Percentiles rank a stretch among this genome's conserved stretches.
These are phyloP conservation scores for Alternaria sp. DNA, from an alignment of 2,329 filamentous ascomycete genomes.

Conservation along the genomic window DNA sequence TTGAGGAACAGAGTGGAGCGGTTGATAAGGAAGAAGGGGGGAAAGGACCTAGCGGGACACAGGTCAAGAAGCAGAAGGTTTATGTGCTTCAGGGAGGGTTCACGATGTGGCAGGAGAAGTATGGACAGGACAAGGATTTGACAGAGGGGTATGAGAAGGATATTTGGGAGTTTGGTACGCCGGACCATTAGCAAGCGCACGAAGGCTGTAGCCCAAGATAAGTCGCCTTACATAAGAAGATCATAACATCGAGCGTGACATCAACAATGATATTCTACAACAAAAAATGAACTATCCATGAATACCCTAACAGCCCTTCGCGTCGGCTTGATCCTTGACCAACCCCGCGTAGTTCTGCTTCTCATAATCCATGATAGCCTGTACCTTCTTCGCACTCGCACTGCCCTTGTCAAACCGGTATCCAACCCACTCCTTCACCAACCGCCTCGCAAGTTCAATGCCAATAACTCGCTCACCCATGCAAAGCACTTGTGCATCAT, in stretches of 20 bases:
- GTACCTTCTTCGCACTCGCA: slow-evolving; percentile 64
- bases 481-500: slow-evolving; percentile 86
- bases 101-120: slow-evolving; percentile 83
- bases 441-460: slow-evolving; percentile 75
- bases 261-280: background rate
- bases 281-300: background rate
- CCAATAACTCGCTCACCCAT: slow-evolving; percentile 86
- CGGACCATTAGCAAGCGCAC: background rate
- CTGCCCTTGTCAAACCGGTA: slow-evolving; percentile 77
- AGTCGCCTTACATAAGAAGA: background rate
- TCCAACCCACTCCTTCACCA: slow-evolving; percentile 83
- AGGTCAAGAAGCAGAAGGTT: slow-evolving; percentile 67
- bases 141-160: slow-evolving; percentile 87
- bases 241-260: background rate
- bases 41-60: slow-evolving; percentile 3
- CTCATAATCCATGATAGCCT: slow-evolving; percentile 58
- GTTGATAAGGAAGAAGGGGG: slow-evolving; percentile 22
- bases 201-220: rapidly evolving
- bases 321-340: slow-evolving; percentile 18
- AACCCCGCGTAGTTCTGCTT: slow-evolving; percentile 41
- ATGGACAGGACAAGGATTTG: slow-evolving; percentile 76
- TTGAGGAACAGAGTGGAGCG: slow-evolving; percentile 21
- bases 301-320: background rate
- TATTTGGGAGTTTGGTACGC: slow-evolving; percentile 71
- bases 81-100: slow-evolving; percentile 86